Conservation (phyloP, 2,329 filamentous ascomycete species). For the Hypoxylon sp. region DNA sequence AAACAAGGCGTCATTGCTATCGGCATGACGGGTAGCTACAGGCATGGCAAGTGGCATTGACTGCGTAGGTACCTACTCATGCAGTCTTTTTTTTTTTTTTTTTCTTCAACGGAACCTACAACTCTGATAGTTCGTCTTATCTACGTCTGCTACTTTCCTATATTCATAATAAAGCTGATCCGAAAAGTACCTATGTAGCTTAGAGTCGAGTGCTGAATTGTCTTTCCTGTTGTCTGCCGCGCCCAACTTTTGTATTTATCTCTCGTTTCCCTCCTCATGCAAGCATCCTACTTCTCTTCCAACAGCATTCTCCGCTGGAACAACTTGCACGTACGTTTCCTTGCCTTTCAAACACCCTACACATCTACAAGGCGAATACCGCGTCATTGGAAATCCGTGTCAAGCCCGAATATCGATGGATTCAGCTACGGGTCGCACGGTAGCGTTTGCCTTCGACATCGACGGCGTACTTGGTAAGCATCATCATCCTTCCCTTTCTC, state of each 20-base stretch:
- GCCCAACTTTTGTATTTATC: too few relatives aligned
- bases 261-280: neutral
- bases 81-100: too few relatives aligned
- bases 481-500: neutral
- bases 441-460: conserved; percentile 52
- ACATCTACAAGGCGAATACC: neutral
- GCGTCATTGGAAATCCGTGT: neutral
- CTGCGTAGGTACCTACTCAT: too few relatives aligned
- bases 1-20: too few relatives aligned
- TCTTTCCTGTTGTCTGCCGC: too few relatives aligned
- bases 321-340: neutral
- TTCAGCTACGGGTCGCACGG: conserved; percentile 3
- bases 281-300: neutral
- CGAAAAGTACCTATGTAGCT: too few relatives aligned
- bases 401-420: neutral
- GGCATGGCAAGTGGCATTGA: neutral
- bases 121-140: too few relatives aligned
- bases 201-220: too few relatives aligned
- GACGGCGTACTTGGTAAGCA: conserved; percentile 69
- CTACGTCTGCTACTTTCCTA: too few relatives aligned
- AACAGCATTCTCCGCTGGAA: neutral
- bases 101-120: too few relatives aligned
- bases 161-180: too few relatives aligned
- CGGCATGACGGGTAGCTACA: too few relatives aligned
- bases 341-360: neutral